Base-by-base conservation (phyloP, 2,329 filamentous ascomycete genomes). In the Endocalyx cinctus region DNA sequence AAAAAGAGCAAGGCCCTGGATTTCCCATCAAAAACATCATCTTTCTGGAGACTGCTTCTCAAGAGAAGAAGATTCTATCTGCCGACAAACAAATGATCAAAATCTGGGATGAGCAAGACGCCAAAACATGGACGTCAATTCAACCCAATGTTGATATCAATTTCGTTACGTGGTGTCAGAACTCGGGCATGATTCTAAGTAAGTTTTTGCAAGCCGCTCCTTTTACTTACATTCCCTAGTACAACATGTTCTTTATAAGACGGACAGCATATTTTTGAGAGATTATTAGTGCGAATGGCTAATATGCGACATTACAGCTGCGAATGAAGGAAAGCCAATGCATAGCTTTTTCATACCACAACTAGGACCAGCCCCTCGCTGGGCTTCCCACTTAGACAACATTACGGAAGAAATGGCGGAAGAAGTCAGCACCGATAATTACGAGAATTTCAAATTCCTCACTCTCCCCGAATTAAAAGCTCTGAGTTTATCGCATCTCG, bases 371-470 rank as follows among this genome's bases (percentile, higher is more conserved):
- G 89, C 92, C 2, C 94, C 92, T 1, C 87, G 79, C 52, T 98
- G 92, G 92, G 97, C 92, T 57, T 82, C 85, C 4, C 97, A 97
- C 77, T 68, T 98, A 42, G 94, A 98, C 63, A 96, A 94, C 52
- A 79, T 98, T 52, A 92, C 97, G 8, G 92, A 98, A 66, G 94
- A 98, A 62, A 96, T 98, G 87, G 90, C 90, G 7, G 90, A 97
- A 56, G 79, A 83, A 55, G 69, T 73, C 18, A 73, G 70, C 39
- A 83, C 82, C 18, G 82, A 92, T 49, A 87, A 92, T 8, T 98
- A 98, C 68, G 92, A 98, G 64, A 97, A 98, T 63, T 97, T 90
- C 77, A 98, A 97, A 64, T 98, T 98, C 76, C 70, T 98, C 55
- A 95, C 90, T 2, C 62, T 87, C 41, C 79, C 86, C 27, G 89